Conservation (phyloP, 2,329 filamentous ascomycete species). For the Epicoccum sorghinum region DNA sequence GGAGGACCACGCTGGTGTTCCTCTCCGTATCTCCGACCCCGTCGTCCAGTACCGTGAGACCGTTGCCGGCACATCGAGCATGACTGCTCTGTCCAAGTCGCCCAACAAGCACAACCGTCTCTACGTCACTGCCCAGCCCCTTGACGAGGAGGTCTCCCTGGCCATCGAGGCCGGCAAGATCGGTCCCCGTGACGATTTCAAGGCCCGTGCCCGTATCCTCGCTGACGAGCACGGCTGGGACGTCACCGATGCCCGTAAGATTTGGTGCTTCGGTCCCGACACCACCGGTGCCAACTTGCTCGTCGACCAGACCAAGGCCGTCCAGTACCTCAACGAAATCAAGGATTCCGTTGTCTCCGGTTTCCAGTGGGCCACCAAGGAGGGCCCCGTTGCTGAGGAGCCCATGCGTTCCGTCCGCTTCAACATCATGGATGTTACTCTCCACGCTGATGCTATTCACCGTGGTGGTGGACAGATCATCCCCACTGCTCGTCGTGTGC, state of each 20-base stretch:
- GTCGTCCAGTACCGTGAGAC: constrained; percentile 99
- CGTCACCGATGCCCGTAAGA: constrained; percentile 99
- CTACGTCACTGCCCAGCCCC: constrained; percentile 90
- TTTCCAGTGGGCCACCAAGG: constrained; percentile 99
- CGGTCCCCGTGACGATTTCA: constrained; percentile 96
- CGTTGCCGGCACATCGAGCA: constrained; percentile 81
- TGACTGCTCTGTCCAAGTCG: constrained; percentile 97
- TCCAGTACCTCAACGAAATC: constrained; percentile 99
- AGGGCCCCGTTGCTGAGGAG: constrained; percentile 98
- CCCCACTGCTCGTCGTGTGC: constrained; percentile 94
- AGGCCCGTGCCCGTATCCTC: constrained; percentile 92
- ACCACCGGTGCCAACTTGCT: constrained; percentile 97
- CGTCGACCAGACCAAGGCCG: constrained; percentile 99
- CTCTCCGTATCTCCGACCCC: constrained; percentile 95
- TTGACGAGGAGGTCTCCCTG: constrained; percentile 87
- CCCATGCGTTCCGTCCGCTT: constrained; percentile 96
- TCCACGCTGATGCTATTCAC: constrained; percentile 99
- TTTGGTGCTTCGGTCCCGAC: constrained; percentile 99
- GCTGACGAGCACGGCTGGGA: constrained; percentile 99
- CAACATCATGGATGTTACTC: constrained; percentile 99
- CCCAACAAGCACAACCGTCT: constrained; percentile 99
- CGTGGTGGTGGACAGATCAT: constrained; percentile 99
- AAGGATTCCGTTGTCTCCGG: constrained; percentile 99
- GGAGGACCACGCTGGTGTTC: constrained; percentile 98
- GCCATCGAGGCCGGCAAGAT: constrained; percentile 94